Base-by-base conservation (phyloP, 495 filamentous ascomycete species). In the Sabuloglossum arenarium region DNA sequence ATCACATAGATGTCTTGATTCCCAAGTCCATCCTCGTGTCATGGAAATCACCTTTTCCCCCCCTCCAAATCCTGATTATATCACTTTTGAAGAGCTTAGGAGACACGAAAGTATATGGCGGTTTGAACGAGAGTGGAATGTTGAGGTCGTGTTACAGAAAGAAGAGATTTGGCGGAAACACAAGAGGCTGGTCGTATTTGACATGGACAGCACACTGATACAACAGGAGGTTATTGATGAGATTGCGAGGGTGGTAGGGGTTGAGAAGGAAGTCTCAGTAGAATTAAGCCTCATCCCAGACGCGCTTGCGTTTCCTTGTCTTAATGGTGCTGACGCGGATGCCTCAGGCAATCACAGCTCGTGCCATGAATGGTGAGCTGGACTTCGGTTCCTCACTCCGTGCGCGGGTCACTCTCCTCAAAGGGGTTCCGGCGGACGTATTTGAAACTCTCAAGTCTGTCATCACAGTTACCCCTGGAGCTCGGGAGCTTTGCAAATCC, bases 161-260 rank as follows among this genome's bases (percentile, higher is more conserved):
- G 83, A 88, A 59, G 76, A 72, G 30, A 71, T 86, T n/a, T 86
- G 80, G 71, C 76, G 83, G 43, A 75, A 79, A 24, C 75, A 88
- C 64, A 84, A 86, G 64, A 80, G 85, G 1, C 70, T 98, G 5
- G 88, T 85, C 1, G 80, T 94, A 27, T 98, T 98, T 61, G 91
- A 98, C 64, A 98, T 98, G 91, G 91, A 98, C 67, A 88, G 82
- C 58, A 98, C 91, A 0, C 74, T 98, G 56, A 96, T 98, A 61
- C 79, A 89, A 57, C 87, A 98, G 64, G 91, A 98, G 71, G 86
- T 94, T 24, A 94, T 98, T 62, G 91, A 98, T 62, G 80, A 96
- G 62, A 82, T 98, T 55, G 91, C 91, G 23, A 78, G 80, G 32
- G 80, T 80, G 30, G 79, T 91, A 54, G 85, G 85, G 46, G 75